Percentiles rank a stretch among this genome's conserved stretches.
phyloP scores from a whole-genome alignment of 768 basidiomycete species.

The Lyophyllum atratum region DNA sequence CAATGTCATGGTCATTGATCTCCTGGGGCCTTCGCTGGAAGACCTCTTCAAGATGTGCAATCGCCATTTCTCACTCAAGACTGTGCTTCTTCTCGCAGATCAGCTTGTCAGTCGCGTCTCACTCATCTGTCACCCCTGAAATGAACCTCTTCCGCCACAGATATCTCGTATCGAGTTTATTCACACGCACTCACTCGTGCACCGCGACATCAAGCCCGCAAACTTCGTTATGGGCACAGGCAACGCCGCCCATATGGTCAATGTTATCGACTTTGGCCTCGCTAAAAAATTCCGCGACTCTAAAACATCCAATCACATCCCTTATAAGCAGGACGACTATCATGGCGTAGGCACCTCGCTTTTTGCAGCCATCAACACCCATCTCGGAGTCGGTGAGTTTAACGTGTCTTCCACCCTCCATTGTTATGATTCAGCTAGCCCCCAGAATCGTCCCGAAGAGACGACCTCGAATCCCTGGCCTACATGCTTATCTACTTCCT shows the following conservation, averaged over 20 bases:
- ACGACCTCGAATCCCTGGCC: conserved; percentile 78
- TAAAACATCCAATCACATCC: conserved; percentile 64
- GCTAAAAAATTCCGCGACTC: conserved; percentile 78
- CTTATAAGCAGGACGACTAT: conserved; percentile 71
- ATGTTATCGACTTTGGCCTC: conserved; percentile 90
- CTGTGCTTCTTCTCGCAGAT: conserved; percentile 90
- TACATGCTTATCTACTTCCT: conserved; percentile 86
- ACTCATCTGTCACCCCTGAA: conserved; percentile 9
- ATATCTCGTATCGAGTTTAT: conserved; percentile 96
- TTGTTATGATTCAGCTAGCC: background rate
- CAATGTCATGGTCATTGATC: conserved; percentile 97
- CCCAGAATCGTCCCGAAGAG: conserved; percentile 71
- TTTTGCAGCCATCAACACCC: conserved; percentile 75
- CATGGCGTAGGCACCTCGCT: conserved; percentile 81
- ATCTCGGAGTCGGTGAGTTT: conserved; percentile 69
- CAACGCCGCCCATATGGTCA: conserved; percentile 65
- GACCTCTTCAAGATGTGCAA: conserved; percentile 90
- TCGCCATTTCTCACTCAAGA: conserved; percentile 92
- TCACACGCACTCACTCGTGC: conserved; percentile 91
- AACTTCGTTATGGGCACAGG: conserved; percentile 95
- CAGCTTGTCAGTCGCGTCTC: conserved; percentile 70
- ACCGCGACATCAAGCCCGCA: conserved; percentile 97
- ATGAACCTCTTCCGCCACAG: conserved; percentile 39
- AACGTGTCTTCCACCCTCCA: background rate
- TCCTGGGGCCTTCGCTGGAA: conserved; percentile 88